A percentile compares a stretch with the other conserved stretches of the same genome.
phyloP scores from a whole-genome alignment of 2,329 filamentous ascomycete species.

The Claviceps sp. region DNA sequence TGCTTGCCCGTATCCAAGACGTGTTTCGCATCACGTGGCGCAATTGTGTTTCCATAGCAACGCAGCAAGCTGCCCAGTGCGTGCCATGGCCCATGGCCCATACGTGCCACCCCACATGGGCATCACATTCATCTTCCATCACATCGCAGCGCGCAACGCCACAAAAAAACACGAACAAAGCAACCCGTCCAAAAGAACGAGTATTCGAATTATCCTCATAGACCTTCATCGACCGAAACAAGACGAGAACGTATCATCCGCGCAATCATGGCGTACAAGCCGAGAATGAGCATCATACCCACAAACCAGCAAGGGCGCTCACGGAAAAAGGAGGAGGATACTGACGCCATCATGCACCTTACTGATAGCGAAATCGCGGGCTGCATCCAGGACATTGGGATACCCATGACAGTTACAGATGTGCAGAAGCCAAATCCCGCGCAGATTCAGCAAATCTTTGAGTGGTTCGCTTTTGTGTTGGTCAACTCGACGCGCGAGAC shows the following conservation, averaged over 20 bases:
- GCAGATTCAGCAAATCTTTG: conserved; percentile 93
- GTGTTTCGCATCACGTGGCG: not conserved
- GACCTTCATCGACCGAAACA: not conserved
- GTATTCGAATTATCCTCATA: too few species aligned
- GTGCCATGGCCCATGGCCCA: not conserved
- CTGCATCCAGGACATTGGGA: conserved; percentile 94
- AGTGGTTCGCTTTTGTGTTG: conserved; percentile 90
- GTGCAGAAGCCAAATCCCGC: conserved; percentile 87
- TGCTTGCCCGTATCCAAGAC: too few species aligned
- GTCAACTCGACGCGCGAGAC: conserved; percentile 90
- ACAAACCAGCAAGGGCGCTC: conserved; percentile 35
- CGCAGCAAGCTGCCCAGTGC: conserved; percentile 2
- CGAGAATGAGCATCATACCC: conserved; percentile 48
- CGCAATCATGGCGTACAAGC: conserved; percentile 42
- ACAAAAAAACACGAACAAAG: not conserved
- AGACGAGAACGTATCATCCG: not conserved
- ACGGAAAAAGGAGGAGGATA: conserved; percentile 46
- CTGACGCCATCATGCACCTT: conserved; percentile 46
- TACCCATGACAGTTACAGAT: conserved; percentile 74
- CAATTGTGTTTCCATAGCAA: conserved; percentile 6
- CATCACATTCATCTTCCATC: not conserved
- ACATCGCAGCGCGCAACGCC: not conserved
- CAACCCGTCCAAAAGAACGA: not conserved
- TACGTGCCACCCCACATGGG: not conserved
- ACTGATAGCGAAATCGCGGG: conserved; percentile 75